Percentiles rank a stretch among this genome's conserved stretches.
Conservation (phyloP, 2,329 filamentous ascomycete genomes). For the Botrytis tulipae region DNA sequence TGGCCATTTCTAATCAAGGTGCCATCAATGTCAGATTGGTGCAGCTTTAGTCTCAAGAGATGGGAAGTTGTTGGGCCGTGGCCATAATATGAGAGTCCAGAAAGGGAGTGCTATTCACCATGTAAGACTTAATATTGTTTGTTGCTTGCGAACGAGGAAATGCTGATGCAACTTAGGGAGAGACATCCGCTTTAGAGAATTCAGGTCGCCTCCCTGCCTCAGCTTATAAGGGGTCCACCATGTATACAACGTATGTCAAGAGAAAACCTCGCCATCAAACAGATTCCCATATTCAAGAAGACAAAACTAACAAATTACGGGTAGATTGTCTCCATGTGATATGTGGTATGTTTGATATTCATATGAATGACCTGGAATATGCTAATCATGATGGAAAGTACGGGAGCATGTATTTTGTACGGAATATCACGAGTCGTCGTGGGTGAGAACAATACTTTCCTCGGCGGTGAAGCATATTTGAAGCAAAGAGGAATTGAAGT, state of each 20-base stretch:
- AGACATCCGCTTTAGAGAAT: constrained; percentile 73
- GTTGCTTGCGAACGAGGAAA: neutral
- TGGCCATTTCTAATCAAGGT: neutral
- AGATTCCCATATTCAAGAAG: neutral
- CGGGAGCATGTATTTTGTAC: constrained; percentile 74
- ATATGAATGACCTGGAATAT: neutral
- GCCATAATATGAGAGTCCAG: constrained; percentile 76
- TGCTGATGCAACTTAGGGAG: constrained; percentile 53
- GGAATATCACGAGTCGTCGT: constrained; percentile 72
- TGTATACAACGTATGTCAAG: constrained; percentile 64
- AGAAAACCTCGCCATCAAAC: neutral
- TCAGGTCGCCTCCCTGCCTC: constrained; percentile 69
- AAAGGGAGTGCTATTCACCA: constrained; percentile 69
- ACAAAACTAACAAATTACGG: constrained; percentile 3
- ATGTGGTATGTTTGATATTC: constrained; percentile 54
- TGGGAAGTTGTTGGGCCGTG: constrained; percentile 67
- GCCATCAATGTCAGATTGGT: constrained; percentile 44
- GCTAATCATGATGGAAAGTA: constrained; percentile 41
- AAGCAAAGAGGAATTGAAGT: constrained; percentile 68
- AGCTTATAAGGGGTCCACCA: constrained; percentile 69
- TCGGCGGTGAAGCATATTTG: constrained; percentile 68
- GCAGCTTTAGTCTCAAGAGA: constrained; percentile 63
- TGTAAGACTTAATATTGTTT: constrained; percentile 45
- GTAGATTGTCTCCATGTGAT: constrained; percentile 66
- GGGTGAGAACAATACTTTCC: constrained; percentile 73